Evolutionary conservation across 139 green algal genomes (phyloP).

Genomic region (Closterium sp.): DNA sequence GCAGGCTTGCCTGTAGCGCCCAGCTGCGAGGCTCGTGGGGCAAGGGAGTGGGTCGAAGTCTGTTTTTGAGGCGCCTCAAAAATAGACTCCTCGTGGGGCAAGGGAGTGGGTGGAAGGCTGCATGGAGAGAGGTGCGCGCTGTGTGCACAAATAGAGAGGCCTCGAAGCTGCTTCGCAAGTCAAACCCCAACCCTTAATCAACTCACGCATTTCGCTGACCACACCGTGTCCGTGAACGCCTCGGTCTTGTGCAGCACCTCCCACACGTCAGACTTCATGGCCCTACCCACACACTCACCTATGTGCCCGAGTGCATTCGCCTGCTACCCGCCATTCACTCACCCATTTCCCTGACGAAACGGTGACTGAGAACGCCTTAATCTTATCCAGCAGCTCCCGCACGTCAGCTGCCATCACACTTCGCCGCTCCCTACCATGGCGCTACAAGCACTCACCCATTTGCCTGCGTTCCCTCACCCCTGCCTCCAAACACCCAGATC

Average conservation of each 20-base stretch:
- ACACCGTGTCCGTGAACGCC: neutral
- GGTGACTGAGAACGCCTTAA: constrained; percentile 90
- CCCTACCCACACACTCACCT: no score
- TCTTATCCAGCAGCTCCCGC: constrained; percentile 95
- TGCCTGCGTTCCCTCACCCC: neutral
- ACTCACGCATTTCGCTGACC: neutral
- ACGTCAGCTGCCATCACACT: constrained; percentile 93
- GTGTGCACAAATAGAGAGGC: no score
- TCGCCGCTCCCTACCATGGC: no score
- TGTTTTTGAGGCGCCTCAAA: no score
- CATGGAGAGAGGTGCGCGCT: no score
- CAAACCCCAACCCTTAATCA: no score
- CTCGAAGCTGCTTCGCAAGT: no score
- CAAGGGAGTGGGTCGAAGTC: no score
- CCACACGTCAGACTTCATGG: neutral
- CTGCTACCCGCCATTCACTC: neutral
- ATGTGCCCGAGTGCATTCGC: neutral
- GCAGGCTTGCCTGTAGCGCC: constrained; percentile 93
- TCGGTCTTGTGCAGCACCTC: neutral
- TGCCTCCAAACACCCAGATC: neutral
- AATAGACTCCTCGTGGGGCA: no score
- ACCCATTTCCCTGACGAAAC: constrained; percentile 81
- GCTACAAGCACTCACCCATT: constrained; percentile 67
- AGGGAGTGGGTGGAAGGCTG: no score
- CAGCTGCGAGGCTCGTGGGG: constrained; percentile 58